Percentiles rank a stretch among this genome's conserved stretches.
These are phyloP conservation scores for Schrenkiella parvula DNA, from an alignment of 345 rosid genomes.

Conservation along the genomic window DNA sequence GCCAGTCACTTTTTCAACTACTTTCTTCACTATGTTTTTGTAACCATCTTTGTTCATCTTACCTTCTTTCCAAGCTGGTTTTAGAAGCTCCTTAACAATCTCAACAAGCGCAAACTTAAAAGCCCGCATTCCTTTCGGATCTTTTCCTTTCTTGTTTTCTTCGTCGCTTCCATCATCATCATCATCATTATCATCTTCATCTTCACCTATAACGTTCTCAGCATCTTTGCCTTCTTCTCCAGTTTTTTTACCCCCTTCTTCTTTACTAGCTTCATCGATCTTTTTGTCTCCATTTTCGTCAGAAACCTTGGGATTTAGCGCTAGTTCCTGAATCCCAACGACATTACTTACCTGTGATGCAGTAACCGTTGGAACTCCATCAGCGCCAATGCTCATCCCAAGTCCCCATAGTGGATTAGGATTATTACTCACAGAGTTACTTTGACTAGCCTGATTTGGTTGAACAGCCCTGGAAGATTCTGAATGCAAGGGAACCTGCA, in stretches of 20 bases:
- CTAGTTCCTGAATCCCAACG: neutral
- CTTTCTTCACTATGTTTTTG: slow-evolving; percentile 93
- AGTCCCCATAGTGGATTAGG: slow-evolving; percentile 31
- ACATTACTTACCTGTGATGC: slow-evolving; percentile 16
- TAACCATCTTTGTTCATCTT: slow-evolving; percentile 77
- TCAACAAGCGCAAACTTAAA: slow-evolving; percentile 91
- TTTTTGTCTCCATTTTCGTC: slow-evolving; percentile 33
- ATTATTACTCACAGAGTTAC: slow-evolving; percentile 43
- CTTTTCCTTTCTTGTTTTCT: slow-evolving; percentile 68
- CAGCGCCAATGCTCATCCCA: slow-evolving; percentile 6
- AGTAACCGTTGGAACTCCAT: slow-evolving; percentile 19
- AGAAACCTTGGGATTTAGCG: slow-evolving; percentile 25
- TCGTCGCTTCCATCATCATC: slow-evolving; percentile 11
- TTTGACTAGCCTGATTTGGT: slow-evolving; percentile 43
- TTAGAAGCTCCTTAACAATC: slow-evolving; percentile 82
- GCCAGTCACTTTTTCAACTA: slow-evolving; percentile 81
- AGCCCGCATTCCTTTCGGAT: slow-evolving; percentile 54
- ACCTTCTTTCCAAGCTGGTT: slow-evolving; percentile 94
- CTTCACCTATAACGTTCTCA: slow-evolving; percentile 42
- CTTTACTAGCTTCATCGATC: slow-evolving; percentile 40
- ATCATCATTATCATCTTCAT: slow-evolving; percentile 40
- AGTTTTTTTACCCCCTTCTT: slow-evolving; percentile 35
- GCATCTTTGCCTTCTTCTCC: slow-evolving; percentile 33
- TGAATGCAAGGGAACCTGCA: slow-evolving; percentile 28
- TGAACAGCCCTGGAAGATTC: slow-evolving; percentile 32